These are phyloP conservation scores for Opeltia flavorubescens DNA, from an alignment of 495 filamentous ascomycete genomes.

Conservation along the genomic window DNA sequence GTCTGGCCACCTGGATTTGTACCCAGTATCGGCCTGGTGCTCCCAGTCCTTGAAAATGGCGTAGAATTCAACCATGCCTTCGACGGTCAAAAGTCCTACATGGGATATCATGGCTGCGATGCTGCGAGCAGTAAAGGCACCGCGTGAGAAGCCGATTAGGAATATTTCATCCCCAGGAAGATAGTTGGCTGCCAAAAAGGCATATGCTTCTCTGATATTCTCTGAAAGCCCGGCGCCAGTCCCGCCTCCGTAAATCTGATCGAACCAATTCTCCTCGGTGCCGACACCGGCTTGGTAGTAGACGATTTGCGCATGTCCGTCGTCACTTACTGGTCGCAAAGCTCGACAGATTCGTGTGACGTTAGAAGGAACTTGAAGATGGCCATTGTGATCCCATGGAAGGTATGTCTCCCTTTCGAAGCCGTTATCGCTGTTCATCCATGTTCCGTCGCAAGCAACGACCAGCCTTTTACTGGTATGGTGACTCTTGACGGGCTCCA, in stretches of 20 bases:
- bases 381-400: conserved; percentile 12
- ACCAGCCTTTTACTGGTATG: conserved; percentile 21
- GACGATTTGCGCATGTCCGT: conserved; percentile 29
- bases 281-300: conserved; percentile 44
- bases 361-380: conserved; percentile 26
- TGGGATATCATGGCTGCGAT: conserved; percentile 37
- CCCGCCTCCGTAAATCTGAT: conserved; percentile 12
- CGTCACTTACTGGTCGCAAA: conserved; percentile 17
- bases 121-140: conserved; percentile 40
- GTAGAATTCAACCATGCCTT: conserved; percentile 28
- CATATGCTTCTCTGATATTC: conserved; percentile 36
- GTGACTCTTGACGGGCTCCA: neutral
- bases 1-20: conserved; percentile 32
- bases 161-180: conserved; percentile 38
- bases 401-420: conserved; percentile 5
- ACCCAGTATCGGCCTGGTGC: conserved; percentile 15
- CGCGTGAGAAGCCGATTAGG: conserved; percentile 45
- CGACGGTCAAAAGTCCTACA: conserved; percentile 27
- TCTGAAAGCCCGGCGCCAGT: conserved; percentile 27
- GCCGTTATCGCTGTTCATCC: conserved; percentile 21
- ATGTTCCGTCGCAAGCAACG: conserved; percentile 34
- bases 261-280: conserved; percentile 15
- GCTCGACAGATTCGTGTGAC: conserved; percentile 28
- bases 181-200: conserved; percentile 37
- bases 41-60: conserved; percentile 31